Conservation (phyloP, 108 stramenopile genomes). For the Cyclotella kingstonii region DNA sequence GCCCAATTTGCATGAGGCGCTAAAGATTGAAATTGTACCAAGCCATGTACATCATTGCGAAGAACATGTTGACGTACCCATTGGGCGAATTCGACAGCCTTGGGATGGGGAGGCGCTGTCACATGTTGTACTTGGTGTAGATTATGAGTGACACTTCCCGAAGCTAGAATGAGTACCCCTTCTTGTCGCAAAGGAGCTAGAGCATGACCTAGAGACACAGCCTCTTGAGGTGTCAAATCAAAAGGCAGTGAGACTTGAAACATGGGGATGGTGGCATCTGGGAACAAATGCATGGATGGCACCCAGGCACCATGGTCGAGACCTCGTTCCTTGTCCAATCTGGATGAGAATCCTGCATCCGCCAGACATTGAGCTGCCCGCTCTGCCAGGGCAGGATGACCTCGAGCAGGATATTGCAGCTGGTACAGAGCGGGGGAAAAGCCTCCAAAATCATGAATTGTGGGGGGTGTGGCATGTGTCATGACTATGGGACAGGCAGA, state of each 20-base stretch:
- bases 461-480: neutral
- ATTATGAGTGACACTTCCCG: conserved; percentile 77
- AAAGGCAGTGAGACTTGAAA: conserved; percentile 64
- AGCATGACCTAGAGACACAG: conserved; percentile 65
- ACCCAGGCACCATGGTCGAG: conserved; percentile 91
- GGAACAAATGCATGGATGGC: conserved; percentile 78
- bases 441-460: conserved; percentile 63
- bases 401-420: conserved; percentile 61
- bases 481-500: neutral
- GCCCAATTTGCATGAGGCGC: neutral
- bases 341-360: conserved; percentile 29
- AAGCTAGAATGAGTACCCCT: conserved; percentile 67
- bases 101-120: neutral
- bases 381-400: conserved; percentile 52
- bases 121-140: conserved; percentile 8
- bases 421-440: conserved; percentile 82
- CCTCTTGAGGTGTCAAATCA: conserved; percentile 33
- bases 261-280: conserved; percentile 75
- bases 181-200: conserved; percentile 59
- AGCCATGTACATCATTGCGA: neutral
- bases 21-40: conserved; percentile 2
- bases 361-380: conserved; percentile 39
- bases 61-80: neutral
- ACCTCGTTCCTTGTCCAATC: conserved; percentile 50
- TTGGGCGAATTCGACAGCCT: neutral